Percentiles rank a stretch among this genome's conserved stretches.
phyloP scores from a whole-genome alignment of 2,329 filamentous ascomycete genomes.

The Fusarium brevicatenulatum region DNA sequence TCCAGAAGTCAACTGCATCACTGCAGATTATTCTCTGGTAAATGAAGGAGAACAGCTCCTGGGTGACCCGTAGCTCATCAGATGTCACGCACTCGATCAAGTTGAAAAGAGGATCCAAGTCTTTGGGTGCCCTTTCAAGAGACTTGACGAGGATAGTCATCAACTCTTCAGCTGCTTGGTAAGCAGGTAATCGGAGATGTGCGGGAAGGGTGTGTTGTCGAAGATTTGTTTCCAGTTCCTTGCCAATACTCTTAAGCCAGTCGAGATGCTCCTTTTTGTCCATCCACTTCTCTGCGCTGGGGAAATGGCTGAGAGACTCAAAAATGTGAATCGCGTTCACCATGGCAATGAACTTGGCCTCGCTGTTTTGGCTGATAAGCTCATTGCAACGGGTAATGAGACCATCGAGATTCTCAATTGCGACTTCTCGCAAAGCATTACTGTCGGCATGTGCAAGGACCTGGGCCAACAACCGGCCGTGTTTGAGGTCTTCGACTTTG shows the following conservation, averaged over 20 bases:
- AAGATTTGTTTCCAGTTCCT: constrained; percentile 80
- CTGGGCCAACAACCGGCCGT: constrained; percentile 91
- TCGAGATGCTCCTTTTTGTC: constrained; percentile 69
- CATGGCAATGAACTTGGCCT: constrained; percentile 74
- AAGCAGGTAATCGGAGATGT: constrained; percentile 81
- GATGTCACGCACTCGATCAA: constrained; percentile 85
- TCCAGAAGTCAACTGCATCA: constrained; percentile 87
- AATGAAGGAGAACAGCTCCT: constrained; percentile 82
- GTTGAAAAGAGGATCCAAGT: constrained; percentile 85
- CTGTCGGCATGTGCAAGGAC: constrained; percentile 82
- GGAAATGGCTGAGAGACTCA: constrained; percentile 77
- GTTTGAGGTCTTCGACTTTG: constrained; percentile 84
- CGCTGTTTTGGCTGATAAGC: constrained; percentile 71
- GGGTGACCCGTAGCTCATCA: constrained; percentile 81
- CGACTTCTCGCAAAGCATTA: constrained; percentile 76
- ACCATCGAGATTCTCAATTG: constrained; percentile 76
- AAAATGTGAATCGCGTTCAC: constrained; percentile 91
- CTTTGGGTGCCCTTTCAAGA: constrained; percentile 76
- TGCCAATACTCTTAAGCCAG: constrained; percentile 74
- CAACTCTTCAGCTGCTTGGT: constrained; percentile 89
- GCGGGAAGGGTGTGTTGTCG: constrained; percentile 75
- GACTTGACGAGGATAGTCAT: constrained; percentile 87
- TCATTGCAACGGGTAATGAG: constrained; percentile 76
- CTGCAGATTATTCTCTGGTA: constrained; percentile 86
- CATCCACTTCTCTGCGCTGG: constrained; percentile 76